Percentiles rank a stretch among this genome's conserved stretches.
These are phyloP conservation scores for Colletotrichum viniferum DNA, from an alignment of 2,329 filamentous ascomycete genomes.

Conservation along the genomic window DNA sequence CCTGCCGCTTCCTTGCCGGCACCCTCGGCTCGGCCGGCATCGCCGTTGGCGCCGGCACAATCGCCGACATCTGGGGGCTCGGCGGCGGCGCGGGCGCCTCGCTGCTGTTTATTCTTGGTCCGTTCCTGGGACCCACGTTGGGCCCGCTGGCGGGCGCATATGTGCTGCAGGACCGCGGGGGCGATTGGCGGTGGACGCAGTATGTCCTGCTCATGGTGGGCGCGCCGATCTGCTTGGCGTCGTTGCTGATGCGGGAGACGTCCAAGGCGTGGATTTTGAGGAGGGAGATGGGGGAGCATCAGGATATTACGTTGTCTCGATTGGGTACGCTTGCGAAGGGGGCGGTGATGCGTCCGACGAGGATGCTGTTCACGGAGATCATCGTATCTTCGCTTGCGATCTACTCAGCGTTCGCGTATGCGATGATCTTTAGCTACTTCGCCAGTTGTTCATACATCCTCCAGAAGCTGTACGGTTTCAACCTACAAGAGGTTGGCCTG, in stretches of 20 bases:
- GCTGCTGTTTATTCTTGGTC: slow-evolving; percentile 77
- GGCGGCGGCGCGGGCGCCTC: slow-evolving; percentile 64
- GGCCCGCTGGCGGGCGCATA: slow-evolving; percentile 59
- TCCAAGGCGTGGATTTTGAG: slow-evolving; percentile 15
- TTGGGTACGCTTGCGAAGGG: not conserved
- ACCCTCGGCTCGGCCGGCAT: slow-evolving; percentile 75
- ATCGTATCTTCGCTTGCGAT: slow-evolving; percentile 73
- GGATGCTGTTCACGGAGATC: slow-evolving; percentile 37
- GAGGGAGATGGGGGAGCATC: not conserved
- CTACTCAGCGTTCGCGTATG: slow-evolving; percentile 62
- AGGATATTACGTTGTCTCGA: not conserved
- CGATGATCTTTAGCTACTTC: slow-evolving; percentile 58
- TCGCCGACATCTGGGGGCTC: slow-evolving; percentile 73
- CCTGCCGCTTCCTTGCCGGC: slow-evolving; percentile 71
- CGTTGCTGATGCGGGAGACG: slow-evolving; percentile 11
- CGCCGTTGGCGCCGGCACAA: slow-evolving; percentile 76
- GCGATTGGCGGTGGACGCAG: slow-evolving; percentile 27
- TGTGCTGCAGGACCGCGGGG: slow-evolving; percentile 1
- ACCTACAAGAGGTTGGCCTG: slow-evolving; percentile 6
- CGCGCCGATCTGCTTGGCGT: not conserved
- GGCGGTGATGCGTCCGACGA: slow-evolving; percentile 15
- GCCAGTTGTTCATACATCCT: slow-evolving; percentile 36
- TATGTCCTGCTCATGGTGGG: slow-evolving; percentile 25
- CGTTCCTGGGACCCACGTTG: slow-evolving; percentile 56
- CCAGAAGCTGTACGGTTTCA: slow-evolving; percentile 19